Base-by-base conservation (phyloP, 331 rosid species). In the Spiraea crenata region DNA sequence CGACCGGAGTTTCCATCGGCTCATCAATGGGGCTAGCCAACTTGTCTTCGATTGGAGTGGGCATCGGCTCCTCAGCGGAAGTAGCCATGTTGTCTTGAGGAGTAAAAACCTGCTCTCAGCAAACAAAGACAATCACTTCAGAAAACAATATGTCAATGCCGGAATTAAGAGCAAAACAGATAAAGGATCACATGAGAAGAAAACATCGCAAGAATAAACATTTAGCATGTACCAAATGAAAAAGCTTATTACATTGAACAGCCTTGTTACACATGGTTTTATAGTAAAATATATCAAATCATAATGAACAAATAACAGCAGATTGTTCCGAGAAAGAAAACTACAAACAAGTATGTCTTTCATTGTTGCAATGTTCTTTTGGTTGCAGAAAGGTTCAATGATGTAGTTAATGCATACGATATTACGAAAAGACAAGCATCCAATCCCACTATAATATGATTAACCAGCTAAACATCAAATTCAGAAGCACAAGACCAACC, bases 1-100 rank as follows among this genome's bases (percentile, higher is more conserved):
- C 74, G 84, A 89, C 66, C 13, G 77, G 70, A 25, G 78, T 49
- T 1, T 79, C 74, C 85, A 89, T 69, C 13, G 77, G 70, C 67
- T 59, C 77, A 66, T 77, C 62, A 70, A 35, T 65, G 47, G 69
- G 71, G 49, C 60, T 34, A 5, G 41, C 57, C 70, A 50, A 8
- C 4, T 45, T 16, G 40, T 64, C 68, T 35, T 70, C 56, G 14
- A 72, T 57, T 2, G 50, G 49, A 46, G 62, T 5, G 3, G 67
- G 1, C 52, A 54, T 54, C 2, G 68, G 37, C 39, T 41, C 64
- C 17, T 69, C 25, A 47, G 19, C 67, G 40, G 67, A 9, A 38
- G 52, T 69, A 11, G 40, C 54, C 73, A 69, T 69, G 57, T n/a
- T 76, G 51, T 42, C 75, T 42, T 76, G 34, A 63, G 38, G 25